Conservation (phyloP, 2,329 filamentous ascomycete genomes). For the Penicillium hordei region DNA sequence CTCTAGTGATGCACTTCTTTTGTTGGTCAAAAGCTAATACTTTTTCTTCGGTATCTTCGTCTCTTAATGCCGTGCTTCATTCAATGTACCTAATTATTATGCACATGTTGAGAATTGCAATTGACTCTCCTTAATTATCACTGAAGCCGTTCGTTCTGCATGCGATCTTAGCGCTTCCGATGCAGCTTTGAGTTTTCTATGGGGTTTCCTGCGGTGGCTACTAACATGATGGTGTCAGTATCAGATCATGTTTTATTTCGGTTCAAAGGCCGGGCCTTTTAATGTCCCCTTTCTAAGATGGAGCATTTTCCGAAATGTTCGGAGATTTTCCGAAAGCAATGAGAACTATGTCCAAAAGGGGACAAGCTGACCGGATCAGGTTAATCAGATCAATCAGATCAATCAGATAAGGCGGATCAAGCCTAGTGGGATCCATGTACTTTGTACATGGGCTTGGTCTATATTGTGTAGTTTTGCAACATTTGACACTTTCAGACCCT, state of each 20-base stretch:
- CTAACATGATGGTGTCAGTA: no score
- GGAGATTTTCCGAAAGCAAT: neutral
- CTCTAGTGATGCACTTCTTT: constrained; percentile 30
- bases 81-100: neutral
- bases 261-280: no score
- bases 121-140: neutral
- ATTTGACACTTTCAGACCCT: neutral
- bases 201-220: no score
- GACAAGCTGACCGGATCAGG: neutral
- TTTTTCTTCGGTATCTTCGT: neutral
- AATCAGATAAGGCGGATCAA: neutral
- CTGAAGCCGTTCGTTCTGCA: neutral
- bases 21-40: neutral
- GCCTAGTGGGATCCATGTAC: neutral
- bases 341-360: neutral
- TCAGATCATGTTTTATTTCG: no score
- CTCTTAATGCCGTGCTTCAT: neutral
- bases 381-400: neutral
- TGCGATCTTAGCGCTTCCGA: neutral
- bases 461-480: no score
- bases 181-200: neutral
- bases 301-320: neutral
- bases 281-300: no score
- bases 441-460: neutral
- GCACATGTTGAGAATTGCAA: neutral